phyloP scores from a whole-genome alignment of 495 filamentous ascomycete genomes.

The Penicillium paradoxum region DNA sequence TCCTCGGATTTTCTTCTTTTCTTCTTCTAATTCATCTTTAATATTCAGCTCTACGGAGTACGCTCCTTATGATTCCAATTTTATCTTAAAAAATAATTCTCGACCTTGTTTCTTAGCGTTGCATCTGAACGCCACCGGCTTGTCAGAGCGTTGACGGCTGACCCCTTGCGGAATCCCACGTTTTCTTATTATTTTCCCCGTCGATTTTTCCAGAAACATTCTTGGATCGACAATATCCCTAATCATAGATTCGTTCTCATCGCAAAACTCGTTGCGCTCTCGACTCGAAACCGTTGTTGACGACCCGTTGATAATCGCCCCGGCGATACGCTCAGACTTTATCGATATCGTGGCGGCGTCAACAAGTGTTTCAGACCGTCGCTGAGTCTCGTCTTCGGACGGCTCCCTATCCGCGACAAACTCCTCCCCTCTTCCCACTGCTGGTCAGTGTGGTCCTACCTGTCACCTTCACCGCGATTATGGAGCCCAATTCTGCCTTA shows the following conservation, averaged over 20 bases:
- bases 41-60: not conserved
- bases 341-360: conserved; percentile 1
- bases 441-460: conserved; percentile 23
- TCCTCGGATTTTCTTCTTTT: not conserved
- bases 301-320: not conserved
- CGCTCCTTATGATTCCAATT: too few relatives aligned
- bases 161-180: conserved; percentile 4
- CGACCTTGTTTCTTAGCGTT: not conserved
- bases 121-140: not conserved
- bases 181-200: conserved; percentile 4
- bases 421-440: conserved; percentile 16
- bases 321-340: conserved; percentile 14
- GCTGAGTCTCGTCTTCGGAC: conserved; percentile 26
- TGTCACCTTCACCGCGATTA: conserved; percentile 14
- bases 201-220: conserved; percentile 22
- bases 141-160: conserved; percentile 1
- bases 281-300: not conserved
- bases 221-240: conserved; percentile 7
- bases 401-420: conserved; percentile 16
- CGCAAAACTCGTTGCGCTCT: not conserved
- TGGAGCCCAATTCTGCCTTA: conserved; percentile 41
- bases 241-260: not conserved
- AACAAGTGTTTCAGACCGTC: conserved; percentile 25
- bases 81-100: too few relatives aligned
- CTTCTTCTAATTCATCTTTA: not conserved